These are phyloP conservation scores for Blastobotrys peoriensis DNA, from an alignment of 805 yeast genomes.

Conservation along the genomic window DNA sequence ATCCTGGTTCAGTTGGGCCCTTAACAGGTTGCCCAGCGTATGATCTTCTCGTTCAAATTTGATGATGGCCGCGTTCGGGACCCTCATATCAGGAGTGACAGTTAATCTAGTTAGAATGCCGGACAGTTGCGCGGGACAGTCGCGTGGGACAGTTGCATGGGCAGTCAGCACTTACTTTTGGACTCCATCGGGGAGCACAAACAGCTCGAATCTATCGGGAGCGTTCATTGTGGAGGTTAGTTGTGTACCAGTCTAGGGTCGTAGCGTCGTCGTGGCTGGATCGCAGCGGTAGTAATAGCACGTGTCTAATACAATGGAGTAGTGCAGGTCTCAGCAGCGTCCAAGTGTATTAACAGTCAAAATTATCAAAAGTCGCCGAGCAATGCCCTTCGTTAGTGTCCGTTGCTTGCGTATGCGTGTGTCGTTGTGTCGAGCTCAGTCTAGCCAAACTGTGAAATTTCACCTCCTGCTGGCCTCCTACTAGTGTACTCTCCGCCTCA, in stretches of 20 bases:
- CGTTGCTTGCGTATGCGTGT: too few species aligned
- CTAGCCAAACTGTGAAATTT: too few species aligned
- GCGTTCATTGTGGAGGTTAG: slow-evolving; percentile 66
- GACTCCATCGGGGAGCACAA: slow-evolving; percentile 95
- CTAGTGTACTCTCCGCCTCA: too few species aligned
- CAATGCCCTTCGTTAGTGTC: too few species aligned
- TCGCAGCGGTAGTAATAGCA: not conserved
- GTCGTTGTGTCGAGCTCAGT: too few species aligned
- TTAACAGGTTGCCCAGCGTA: slow-evolving; percentile 83
- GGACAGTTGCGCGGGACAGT: not conserved
- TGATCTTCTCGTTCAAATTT: slow-evolving; percentile 97
- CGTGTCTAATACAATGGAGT: slow-evolving; percentile 11
- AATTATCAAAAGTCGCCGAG: too few species aligned
- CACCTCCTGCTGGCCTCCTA: too few species aligned
- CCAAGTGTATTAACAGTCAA: too few species aligned
- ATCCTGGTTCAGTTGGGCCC: slow-evolving; percentile 82
- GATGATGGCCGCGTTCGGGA: slow-evolving; percentile 89
- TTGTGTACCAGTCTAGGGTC: slow-evolving; percentile 1
- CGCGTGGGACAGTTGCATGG: not conserved
- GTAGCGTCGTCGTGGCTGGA: not conserved
- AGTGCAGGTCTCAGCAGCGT: slow-evolving; percentile 20
- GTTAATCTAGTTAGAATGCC: slow-evolving; percentile 47
- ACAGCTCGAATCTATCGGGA: slow-evolving; percentile 97
- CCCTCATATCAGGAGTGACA: slow-evolving; percentile 88
- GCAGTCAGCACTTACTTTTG: slow-evolving; percentile 56